Evolutionary conservation across 345 rosid genomes (phyloP).

Genomic region (Syzygium aqueum): DNA sequence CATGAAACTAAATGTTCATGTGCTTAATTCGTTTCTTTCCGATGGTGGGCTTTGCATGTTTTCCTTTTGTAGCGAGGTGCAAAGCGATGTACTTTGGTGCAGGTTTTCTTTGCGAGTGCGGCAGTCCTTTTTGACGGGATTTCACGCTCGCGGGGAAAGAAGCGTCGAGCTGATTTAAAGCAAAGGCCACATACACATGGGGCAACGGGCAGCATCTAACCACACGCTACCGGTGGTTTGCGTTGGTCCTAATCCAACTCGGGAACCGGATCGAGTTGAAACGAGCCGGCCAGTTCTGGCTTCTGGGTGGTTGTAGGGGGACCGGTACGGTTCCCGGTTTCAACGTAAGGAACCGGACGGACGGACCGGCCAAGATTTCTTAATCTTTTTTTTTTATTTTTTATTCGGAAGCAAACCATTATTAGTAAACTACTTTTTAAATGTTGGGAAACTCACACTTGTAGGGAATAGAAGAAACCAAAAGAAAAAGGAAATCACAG

Average conservation of each 20-base stretch:
- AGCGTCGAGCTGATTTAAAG: background rate
- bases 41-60: background rate
- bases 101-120: background rate
- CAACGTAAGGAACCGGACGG: rapidly evolving
- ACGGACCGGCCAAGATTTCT: rapidly evolving
- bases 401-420: background rate
- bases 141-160: background rate
- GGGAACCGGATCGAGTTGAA: too few species aligned
- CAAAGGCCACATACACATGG: too few species aligned
- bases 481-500: background rate
- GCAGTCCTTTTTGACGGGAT: background rate
- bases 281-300: too few species aligned
- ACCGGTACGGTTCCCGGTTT: rapidly evolving
- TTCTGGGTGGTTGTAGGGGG: too few species aligned
- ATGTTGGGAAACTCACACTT: background rate
- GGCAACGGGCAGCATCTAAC: background rate
- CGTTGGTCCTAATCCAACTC: too few species aligned
- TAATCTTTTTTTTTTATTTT: rapidly evolving
- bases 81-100: background rate
- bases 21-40: background rate
- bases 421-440: background rate
- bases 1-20: background rate
- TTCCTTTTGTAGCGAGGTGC: background rate
- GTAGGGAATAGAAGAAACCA: background rate
- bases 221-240: too few species aligned